Conservation (phyloP, 345 rosid species). For the Balakata baccata region DNA sequence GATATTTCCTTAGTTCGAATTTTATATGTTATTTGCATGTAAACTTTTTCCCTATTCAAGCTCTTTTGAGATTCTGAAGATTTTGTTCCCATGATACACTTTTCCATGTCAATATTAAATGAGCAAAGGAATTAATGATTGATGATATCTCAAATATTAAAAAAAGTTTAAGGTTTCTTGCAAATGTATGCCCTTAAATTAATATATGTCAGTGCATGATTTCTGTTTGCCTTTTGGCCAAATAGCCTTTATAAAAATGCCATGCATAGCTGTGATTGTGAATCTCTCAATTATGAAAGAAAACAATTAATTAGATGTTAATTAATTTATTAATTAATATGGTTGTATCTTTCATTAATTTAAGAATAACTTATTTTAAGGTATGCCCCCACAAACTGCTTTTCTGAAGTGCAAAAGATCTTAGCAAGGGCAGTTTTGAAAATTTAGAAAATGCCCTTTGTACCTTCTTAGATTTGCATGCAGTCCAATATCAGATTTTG, state of each 20-base stretch:
- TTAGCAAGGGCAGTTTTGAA: slow-evolving; percentile 37
- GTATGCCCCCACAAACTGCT: slow-evolving; percentile 7
- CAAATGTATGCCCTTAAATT: slow-evolving; percentile 5
- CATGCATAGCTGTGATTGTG: neutral
- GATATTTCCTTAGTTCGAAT: neutral
- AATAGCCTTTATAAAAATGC: neutral
- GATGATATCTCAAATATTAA: slow-evolving; percentile 18
- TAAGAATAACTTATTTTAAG: neutral
- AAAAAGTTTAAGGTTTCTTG: slow-evolving; percentile 34
- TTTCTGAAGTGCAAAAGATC: slow-evolving; percentile 24
- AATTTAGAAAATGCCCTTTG: slow-evolving; percentile 24
- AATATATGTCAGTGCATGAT: slow-evolving; percentile 13
- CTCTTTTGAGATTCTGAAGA: slow-evolving; percentile 34
- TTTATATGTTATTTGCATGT: slow-evolving; percentile 12
- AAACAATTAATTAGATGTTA: neutral
- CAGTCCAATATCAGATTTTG: slow-evolving; percentile 35
- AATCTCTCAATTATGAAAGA: neutral
- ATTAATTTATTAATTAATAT: neutral
- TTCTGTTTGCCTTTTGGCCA: neutral
- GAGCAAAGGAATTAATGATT: slow-evolving; percentile 22
- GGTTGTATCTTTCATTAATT: neutral
- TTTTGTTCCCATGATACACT: slow-evolving; percentile 33
- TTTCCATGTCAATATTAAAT: slow-evolving; percentile 17
- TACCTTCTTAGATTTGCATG: slow-evolving; percentile 33
- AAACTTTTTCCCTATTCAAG: slow-evolving; percentile 15